These are phyloP conservation scores for Lipomyces kockii DNA, from an alignment of 805 yeast genomes.

Conservation along the genomic window DNA sequence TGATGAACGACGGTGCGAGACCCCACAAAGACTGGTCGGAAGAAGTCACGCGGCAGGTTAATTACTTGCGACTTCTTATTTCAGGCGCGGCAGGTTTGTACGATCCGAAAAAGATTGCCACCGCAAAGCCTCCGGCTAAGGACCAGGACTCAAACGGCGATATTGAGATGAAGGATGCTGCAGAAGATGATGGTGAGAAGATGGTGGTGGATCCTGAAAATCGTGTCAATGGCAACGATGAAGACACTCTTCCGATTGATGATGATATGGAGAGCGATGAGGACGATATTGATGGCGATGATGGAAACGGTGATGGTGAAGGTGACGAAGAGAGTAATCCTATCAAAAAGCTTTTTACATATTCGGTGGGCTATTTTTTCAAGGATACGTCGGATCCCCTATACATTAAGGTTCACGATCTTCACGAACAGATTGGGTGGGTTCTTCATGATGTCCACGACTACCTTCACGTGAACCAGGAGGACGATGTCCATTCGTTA, in stretches of 20 bases:
- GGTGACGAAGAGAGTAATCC: conserved; percentile 42
- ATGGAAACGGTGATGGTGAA: conserved; percentile 37
- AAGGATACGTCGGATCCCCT: conserved; percentile 55
- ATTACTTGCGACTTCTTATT: conserved; percentile 61
- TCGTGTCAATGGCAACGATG: background rate
- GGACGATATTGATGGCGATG: conserved; percentile 27
- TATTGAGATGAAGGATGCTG: conserved; percentile 39
- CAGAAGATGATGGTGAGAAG: conserved; percentile 1
- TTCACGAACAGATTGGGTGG: conserved; percentile 64
- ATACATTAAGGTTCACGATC: conserved; percentile 61
- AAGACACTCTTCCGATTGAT: conserved; percentile 22
- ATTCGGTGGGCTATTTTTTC: conserved; percentile 68
- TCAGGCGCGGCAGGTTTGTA: conserved; percentile 74
- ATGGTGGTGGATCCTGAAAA: conserved; percentile 36
- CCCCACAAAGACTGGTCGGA: conserved; percentile 49
- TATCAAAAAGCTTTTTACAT: conserved; percentile 61
- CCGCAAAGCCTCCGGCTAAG: background rate
- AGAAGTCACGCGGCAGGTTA: conserved; percentile 57
- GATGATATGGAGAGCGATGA: conserved; percentile 40
- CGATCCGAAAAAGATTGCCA: conserved; percentile 59
- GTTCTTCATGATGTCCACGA: conserved; percentile 62
- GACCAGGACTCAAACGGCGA: conserved; percentile 25
- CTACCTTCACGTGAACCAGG: conserved; percentile 55
- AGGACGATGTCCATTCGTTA: conserved; percentile 67
- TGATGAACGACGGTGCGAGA: conserved; percentile 46